Evolutionary conservation across 1,284 basidiomycete genomes (phyloP).

Genomic region (Mycena sp.): DNA sequence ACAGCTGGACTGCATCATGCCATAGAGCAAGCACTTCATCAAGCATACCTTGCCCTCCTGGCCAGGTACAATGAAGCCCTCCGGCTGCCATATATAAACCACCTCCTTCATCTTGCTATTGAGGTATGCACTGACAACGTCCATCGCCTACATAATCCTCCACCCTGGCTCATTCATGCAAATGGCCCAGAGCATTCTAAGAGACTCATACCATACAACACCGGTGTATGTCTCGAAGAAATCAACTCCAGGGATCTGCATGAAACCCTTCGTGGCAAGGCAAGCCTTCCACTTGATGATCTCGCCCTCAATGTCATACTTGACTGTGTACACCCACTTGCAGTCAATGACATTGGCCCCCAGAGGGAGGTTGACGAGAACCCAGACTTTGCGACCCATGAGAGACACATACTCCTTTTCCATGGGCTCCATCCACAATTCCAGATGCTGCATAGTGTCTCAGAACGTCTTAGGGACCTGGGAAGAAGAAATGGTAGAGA

Average conservation of each 20-base stretch:
- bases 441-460: no score
- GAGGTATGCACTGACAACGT: constrained; percentile 13
- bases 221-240: background rate
- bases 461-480: no score
- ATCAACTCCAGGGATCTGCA: background rate
- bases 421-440: no score
- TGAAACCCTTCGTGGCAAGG: background rate
- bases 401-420: no score
- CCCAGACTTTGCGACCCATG: no score
- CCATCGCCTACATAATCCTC: background rate
- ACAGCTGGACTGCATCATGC: background rate
- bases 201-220: background rate
- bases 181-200: constrained; percentile 31
- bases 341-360: background rate
- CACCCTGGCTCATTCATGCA: no score
- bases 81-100: constrained; percentile 48
- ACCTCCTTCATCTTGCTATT: constrained; percentile 37
- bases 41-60: constrained; percentile 14
- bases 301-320: no score
- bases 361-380: no score
- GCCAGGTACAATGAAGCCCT: constrained; percentile 13
- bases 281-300: no score
- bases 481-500: no score
- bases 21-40: no score
- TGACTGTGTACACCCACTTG: no score